Evolutionary conservation across 1,284 basidiomycete genomes (phyloP), one percentile per base, ranked within the genome.

Genomic region (Puccinia horiana): DNA sequence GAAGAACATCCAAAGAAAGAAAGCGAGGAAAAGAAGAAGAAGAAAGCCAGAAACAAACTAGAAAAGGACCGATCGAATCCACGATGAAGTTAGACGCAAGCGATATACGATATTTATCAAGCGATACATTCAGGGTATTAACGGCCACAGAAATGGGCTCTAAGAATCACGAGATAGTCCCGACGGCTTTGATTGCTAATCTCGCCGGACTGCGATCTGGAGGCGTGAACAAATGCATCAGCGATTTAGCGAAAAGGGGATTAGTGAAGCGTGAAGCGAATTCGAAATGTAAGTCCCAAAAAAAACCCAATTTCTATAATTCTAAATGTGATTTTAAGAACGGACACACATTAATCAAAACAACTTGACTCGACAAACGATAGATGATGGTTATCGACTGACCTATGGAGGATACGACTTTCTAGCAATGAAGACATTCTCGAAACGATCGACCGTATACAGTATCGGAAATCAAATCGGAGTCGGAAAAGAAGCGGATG

Each of bases 371-470:
- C 6, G 9, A 23, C n/a, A 12, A 1, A 18, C n/a, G 14, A 32
- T 54, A 97, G 95, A 99, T 87, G 96, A 99, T 85, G 97, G 96
- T 11, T 98, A 97, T 87, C 91, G 96, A 77, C 87, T 99, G 83
- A 99, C 97, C 0, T 99, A 99, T 86, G 96, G 97, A 67, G 96
- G 96, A 2, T 96, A 98, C 84, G 96, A 99, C 86, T 99, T 92
- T 87, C 90, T 99, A 32, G 95, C 97, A 14, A 93, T 99, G 88
- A 91, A 95, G 61, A 93, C 96, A 0, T 90, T 99, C 86, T 95
- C 93, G 1, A 95, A 96, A 87, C 89, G 95, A 82, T 91, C 93
- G 0, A 90, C 95, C 87, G 87, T 89, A 2, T 89, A 92, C 84
- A 93, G 93, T 35, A 94, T 99, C 47, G 97, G 96, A 18, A 96